These are phyloP conservation scores for Wickerhamomyces queroliae DNA, from an alignment of 805 yeast genomes.

Conservation along the genomic window DNA sequence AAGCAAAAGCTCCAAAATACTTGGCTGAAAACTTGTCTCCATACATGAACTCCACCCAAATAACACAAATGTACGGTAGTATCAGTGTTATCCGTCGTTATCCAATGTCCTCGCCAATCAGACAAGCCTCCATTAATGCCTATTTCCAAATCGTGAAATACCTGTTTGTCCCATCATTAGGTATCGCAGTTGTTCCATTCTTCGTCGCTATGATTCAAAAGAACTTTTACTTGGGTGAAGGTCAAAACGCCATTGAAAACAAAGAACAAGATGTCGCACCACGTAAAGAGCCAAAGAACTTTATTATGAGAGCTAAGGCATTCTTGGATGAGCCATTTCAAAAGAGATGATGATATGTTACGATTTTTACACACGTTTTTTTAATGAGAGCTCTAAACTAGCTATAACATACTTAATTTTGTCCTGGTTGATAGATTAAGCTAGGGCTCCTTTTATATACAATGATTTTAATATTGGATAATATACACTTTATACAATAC, in stretches of 20 bases:
- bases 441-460: no score
- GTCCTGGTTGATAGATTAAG: no score
- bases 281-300: no score
- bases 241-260: constrained; percentile 29
- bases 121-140: constrained; percentile 29
- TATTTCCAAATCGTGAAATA: constrained; percentile 24
- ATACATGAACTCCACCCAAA: constrained; percentile 13
- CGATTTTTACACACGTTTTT: no score
- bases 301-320: no score
- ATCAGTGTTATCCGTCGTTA: constrained; percentile 20
- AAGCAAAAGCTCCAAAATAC: constrained; percentile 24
- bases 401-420: no score
- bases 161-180: constrained; percentile 25
- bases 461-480: no score
- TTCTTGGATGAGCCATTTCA: no score
- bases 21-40: constrained; percentile 24
- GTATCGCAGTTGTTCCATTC: constrained; percentile 26
- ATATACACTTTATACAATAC: no score
- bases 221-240: constrained; percentile 29
- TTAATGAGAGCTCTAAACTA: no score
- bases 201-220: constrained; percentile 27
- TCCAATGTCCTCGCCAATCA: constrained; percentile 22
- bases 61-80: constrained; percentile 18
- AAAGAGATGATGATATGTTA: no score
- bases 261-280: background rate